phyloP scores from a whole-genome alignment of 305 asterid genomes.

The Ilex paraguariensis region DNA sequence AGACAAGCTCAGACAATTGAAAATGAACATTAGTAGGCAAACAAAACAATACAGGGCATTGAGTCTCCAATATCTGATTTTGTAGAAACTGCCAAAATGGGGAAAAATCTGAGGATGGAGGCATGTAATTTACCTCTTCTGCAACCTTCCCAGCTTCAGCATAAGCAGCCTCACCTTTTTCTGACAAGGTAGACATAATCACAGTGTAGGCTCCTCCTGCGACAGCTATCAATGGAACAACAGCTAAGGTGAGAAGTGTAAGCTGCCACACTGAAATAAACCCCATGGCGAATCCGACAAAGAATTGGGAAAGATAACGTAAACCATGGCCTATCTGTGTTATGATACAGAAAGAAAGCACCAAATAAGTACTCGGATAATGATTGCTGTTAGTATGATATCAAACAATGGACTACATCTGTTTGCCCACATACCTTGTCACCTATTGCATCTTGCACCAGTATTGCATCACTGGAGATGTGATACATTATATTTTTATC shows the following conservation, averaged over 20 bases:
- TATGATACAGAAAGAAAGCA: constrained; percentile 4
- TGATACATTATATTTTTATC: constrained; percentile 37
- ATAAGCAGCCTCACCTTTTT: constrained; percentile 57
- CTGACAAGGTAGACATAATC: constrained; percentile 47
- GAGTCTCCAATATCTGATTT: no score
- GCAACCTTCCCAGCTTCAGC: constrained; percentile 67
- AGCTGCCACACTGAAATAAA: constrained; percentile 60
- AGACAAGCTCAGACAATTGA: no score
- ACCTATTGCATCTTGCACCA: constrained; percentile 64
- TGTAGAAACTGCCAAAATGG: no score
- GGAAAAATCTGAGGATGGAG: neutral
- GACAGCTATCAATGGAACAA: constrained; percentile 60
- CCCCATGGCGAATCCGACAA: constrained; percentile 52
- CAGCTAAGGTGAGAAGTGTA: constrained; percentile 52
- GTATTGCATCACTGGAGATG: constrained; percentile 59
- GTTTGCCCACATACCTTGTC: constrained; percentile 40
- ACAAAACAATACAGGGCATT: no score
- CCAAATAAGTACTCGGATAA: neutral
- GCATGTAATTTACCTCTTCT: constrained; percentile 37
- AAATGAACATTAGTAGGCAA: no score
- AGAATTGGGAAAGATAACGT: constrained; percentile 54
- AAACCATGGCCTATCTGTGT: constrained; percentile 51
- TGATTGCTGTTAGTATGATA: neutral
- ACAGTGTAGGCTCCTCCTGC: constrained; percentile 60
- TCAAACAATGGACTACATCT: neutral